Evolutionary conservation across 2,329 filamentous ascomycete species (phyloP).

Genomic region (Phialocephala subalpina): DNA sequence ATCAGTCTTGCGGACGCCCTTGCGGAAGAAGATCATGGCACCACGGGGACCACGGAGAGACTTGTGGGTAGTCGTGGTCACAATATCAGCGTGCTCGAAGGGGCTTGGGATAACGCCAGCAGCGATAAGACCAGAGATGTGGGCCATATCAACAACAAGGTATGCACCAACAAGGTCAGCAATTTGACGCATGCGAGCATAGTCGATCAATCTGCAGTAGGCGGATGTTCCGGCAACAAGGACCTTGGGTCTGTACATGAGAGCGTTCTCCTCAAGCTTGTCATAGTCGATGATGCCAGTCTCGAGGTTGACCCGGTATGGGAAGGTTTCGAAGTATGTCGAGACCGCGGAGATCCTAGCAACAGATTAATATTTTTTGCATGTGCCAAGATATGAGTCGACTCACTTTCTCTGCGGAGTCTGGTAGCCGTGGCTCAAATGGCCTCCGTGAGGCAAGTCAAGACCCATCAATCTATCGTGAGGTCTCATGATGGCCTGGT

Average conservation of each 20-base stretch:
- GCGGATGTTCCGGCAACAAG: slow-evolving; percentile 96
- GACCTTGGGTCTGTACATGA: slow-evolving; percentile 94
- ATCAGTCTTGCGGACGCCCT: slow-evolving; percentile 90
- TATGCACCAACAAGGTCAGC: slow-evolving; percentile 94
- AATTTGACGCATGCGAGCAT: slow-evolving; percentile 94
- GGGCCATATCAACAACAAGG: slow-evolving; percentile 96
- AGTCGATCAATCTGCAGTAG: slow-evolving; percentile 98
- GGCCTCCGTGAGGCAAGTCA: slow-evolving; percentile 94
- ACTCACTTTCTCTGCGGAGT: slow-evolving; percentile 88
- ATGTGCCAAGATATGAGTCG: slow-evolving; percentile 5
- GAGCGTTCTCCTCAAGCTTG: slow-evolving; percentile 85
- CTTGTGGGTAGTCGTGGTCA: slow-evolving; percentile 99
- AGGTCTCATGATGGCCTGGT: slow-evolving; percentile 95
- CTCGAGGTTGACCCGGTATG: slow-evolving; percentile 87
- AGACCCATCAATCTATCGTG: slow-evolving; percentile 98
- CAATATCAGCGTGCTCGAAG: slow-evolving; percentile 91
- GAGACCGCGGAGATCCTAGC: slow-evolving; percentile 88
- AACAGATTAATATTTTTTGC: slow-evolving; percentile 29
- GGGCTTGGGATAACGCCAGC: slow-evolving; percentile 93
- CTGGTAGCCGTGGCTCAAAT: slow-evolving; percentile 97
- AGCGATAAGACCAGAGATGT: slow-evolving; percentile 96
- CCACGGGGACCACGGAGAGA: slow-evolving; percentile 96
- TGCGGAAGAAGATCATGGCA: slow-evolving; percentile 99
- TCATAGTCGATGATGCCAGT: slow-evolving; percentile 99
- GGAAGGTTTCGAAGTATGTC: slow-evolving; percentile 99